phyloP scores from a whole-genome alignment of 306 rosid genomes.

The Cicer cuneatum region DNA sequence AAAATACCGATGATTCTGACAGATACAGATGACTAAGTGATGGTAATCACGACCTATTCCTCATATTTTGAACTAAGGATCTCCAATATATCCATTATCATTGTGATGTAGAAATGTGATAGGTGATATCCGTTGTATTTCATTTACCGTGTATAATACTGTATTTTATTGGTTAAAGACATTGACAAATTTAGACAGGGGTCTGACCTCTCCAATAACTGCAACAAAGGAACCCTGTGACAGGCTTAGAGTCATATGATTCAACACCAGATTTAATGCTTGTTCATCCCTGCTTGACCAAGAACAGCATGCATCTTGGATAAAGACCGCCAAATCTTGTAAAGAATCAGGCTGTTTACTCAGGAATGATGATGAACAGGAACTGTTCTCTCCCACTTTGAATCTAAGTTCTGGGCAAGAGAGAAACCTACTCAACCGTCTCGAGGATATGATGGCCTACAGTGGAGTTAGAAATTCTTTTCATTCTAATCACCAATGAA shows the following conservation, averaged over 20 bases:
- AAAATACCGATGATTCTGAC: slow-evolving; percentile 19
- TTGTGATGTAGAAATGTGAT: slow-evolving; percentile 9
- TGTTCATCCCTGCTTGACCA: slow-evolving; percentile 82
- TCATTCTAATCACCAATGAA: slow-evolving; percentile 28
- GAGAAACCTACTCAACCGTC: slow-evolving; percentile 81
- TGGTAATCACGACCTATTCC: slow-evolving; percentile 11
- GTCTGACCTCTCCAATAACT: slow-evolving; percentile 85
- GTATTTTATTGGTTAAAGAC: slow-evolving; percentile 29
- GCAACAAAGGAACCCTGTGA: slow-evolving; percentile 79
- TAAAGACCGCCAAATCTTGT: slow-evolving; percentile 61
- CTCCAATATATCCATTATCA: slow-evolving; percentile 14
- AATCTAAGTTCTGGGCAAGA: slow-evolving; percentile 67
- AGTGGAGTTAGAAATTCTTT: slow-evolving; percentile 38
- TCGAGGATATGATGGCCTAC: slow-evolving; percentile 80
- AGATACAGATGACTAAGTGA: slow-evolving; percentile 25
- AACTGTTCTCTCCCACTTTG: slow-evolving; percentile 49
- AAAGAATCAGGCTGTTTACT: slow-evolving; percentile 52
- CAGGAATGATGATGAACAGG: slow-evolving; percentile 46
- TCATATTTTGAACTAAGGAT: slow-evolving; percentile 26
- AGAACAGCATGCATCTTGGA: slow-evolving; percentile 72
- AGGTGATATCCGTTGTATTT: slow-evolving; percentile 22
- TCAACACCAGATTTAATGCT: slow-evolving; percentile 59
- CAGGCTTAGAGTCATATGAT: slow-evolving; percentile 68
- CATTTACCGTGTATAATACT: slow-evolving; percentile 1
- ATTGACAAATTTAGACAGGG: slow-evolving; percentile 28